These are phyloP conservation scores for Nemania sp. DNA, from an alignment of 2,329 filamentous ascomycete species.

Conservation along the genomic window DNA sequence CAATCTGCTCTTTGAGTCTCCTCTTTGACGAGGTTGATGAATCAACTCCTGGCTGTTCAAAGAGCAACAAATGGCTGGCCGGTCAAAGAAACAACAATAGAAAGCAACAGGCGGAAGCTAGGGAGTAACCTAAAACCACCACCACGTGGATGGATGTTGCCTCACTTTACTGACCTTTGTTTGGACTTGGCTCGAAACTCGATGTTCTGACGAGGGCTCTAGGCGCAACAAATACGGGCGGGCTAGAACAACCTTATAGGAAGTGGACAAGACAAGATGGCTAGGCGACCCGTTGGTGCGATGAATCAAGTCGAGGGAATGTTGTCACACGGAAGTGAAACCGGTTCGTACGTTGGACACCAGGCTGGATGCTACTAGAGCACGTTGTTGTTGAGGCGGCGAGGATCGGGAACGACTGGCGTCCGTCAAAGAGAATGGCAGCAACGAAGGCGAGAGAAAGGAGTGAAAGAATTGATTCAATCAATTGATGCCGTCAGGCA, in stretches of 20 bases:
- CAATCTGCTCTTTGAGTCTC: slow-evolving; percentile 1
- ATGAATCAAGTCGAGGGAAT: slow-evolving; percentile 24
- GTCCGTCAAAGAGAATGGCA: slow-evolving; percentile 37
- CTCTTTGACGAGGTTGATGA: slow-evolving; percentile 6
- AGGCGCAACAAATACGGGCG: slow-evolving; percentile 6
- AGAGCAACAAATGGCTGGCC: background rate
- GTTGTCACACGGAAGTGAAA: slow-evolving; percentile 34
- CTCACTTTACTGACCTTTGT: slow-evolving; percentile 22
- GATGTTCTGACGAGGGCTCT: background rate
- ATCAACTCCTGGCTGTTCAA: background rate
- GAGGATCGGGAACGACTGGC: slow-evolving; percentile 37
- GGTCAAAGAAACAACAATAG: background rate
- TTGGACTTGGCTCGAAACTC: slow-evolving; percentile 5
- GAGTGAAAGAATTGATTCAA: slow-evolving; percentile 34
- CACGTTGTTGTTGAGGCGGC: slow-evolving; percentile 23
- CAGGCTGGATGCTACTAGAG: slow-evolving; percentile 35
- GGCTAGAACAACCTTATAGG: slow-evolving; percentile 24
- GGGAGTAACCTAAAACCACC: background rate
- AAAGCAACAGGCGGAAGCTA: background rate
- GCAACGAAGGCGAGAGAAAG: slow-evolving; percentile 28
- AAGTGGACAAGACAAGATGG: slow-evolving; percentile 14
- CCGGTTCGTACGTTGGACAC: slow-evolving; percentile 29
- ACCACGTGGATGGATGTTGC: background rate
- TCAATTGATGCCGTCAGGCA: slow-evolving; percentile 31
- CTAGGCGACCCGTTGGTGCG: slow-evolving; percentile 15